phyloP scores from a whole-genome alignment of 1,284 basidiomycete genomes.

The Tilletia setariae region DNA sequence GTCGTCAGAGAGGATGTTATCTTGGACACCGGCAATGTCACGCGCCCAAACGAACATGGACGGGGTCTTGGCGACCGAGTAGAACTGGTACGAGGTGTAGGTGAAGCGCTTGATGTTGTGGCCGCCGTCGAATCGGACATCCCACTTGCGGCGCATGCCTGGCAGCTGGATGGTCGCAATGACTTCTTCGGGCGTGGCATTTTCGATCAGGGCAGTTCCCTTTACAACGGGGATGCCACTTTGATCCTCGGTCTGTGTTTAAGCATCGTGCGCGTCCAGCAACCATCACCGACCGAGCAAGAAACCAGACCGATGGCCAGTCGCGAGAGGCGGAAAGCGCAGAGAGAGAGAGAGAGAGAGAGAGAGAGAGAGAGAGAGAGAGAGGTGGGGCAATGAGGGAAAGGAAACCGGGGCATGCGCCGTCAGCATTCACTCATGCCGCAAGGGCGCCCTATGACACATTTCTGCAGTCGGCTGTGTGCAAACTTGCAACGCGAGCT shows the following conservation, averaged over 20 bases:
- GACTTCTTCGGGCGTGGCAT: slow-evolving; percentile 41
- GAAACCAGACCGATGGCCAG: no score
- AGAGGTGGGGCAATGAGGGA: neutral
- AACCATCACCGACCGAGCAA: no score
- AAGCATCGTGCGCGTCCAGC: neutral
- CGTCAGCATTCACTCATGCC: no score
- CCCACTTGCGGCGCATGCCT: slow-evolving; percentile 49
- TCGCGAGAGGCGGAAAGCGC: no score
- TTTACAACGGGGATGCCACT: slow-evolving; percentile 41
- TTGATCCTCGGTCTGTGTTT: slow-evolving; percentile 33
- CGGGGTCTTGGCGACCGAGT: slow-evolving; percentile 45
- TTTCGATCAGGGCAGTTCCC: slow-evolving; percentile 40
- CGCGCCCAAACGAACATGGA: slow-evolving; percentile 48
- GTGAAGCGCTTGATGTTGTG: slow-evolving; percentile 21
- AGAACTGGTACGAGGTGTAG: slow-evolving; percentile 30
- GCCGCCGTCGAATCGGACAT: slow-evolving; percentile 38
- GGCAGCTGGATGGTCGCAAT: slow-evolving; percentile 43
- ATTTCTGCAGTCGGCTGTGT: no score
- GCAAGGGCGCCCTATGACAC: no score
- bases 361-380: neutral
- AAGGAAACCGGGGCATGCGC: no score
- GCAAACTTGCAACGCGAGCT: no score
- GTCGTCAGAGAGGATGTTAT: slow-evolving; percentile 26
- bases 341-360: no score
- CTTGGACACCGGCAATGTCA: slow-evolving; percentile 47